These are phyloP conservation scores for Rhizomucor pusillus DNA, from an alignment of 371 early-diverging fungal species.

Conservation along the genomic window DNA sequence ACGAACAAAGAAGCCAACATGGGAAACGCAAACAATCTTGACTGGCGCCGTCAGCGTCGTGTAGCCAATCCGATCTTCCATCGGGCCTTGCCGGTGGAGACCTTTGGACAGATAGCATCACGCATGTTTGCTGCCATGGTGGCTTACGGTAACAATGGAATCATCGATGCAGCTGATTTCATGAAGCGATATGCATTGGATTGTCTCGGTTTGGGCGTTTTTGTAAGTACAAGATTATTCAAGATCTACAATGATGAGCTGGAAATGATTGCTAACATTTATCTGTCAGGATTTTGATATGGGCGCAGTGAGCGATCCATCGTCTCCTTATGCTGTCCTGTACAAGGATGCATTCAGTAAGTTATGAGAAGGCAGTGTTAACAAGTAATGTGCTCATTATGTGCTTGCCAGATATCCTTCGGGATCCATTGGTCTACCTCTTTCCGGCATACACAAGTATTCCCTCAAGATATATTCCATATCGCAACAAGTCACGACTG, in stretches of 20 bases:
- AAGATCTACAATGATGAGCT: too few relatives aligned
- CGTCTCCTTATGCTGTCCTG: slow-evolving; percentile 10
- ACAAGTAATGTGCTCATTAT: too few relatives aligned
- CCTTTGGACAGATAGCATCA: slow-evolving; percentile 21
- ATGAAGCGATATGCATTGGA: slow-evolving; percentile 16
- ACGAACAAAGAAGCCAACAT: slow-evolving; percentile 11
- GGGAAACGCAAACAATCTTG: slow-evolving; percentile 11
- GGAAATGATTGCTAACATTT: too few relatives aligned
- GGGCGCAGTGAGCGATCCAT: slow-evolving; percentile 13
- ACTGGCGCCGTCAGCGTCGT: slow-evolving; percentile 22
- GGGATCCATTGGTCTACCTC: slow-evolving; percentile 10
- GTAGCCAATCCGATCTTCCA: slow-evolving; percentile 39
- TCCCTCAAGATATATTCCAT: slow-evolving; percentile 21
- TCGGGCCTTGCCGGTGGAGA: slow-evolving; percentile 23
- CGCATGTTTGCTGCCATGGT: slow-evolving; percentile 13
- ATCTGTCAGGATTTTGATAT: slow-evolving; percentile 19
- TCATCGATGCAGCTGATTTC: slow-evolving; percentile 9
- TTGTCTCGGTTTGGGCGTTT: slow-evolving; percentile 13
- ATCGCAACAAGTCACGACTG: slow-evolving; percentile 8
- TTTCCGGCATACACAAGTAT: slow-evolving; percentile 24
- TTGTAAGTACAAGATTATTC: slow-evolving; percentile 10
- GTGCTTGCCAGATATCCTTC: slow-evolving; percentile 1
- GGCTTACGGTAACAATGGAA: neutral
- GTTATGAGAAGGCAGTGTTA: neutral
- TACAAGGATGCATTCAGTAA: slow-evolving; percentile 31